Percentiles rank a stretch among this genome's conserved stretches.
Evolutionary conservation across 352 stramenopile species (phyloP).

Genomic region (Phytophthora litchii): DNA sequence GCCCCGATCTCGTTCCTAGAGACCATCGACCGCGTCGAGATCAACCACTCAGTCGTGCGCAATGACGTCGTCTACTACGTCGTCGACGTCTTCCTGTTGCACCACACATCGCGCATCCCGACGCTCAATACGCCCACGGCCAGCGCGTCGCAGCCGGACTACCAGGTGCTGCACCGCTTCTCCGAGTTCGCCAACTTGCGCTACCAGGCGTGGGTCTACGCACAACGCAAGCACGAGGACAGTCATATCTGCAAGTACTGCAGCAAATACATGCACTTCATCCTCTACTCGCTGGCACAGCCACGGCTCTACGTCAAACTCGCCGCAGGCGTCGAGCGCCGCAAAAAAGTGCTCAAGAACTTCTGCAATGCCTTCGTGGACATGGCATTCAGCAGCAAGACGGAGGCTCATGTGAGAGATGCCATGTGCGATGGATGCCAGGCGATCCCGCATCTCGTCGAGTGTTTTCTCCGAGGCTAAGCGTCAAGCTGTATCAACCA

Average conservation of each 20-base stretch:
- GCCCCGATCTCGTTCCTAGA: slow-evolving; percentile 43
- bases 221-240: slow-evolving; percentile 44
- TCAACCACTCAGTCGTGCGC: slow-evolving; percentile 40
- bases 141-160: slow-evolving; percentile 38
- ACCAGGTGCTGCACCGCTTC: slow-evolving; percentile 53
- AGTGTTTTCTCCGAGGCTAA: slow-evolving; percentile 41
- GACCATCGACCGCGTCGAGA: slow-evolving; percentile 53
- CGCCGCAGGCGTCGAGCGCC: slow-evolving; percentile 27
- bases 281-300: slow-evolving; percentile 51
- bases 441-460: slow-evolving; percentile 45
- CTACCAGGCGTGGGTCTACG: slow-evolving; percentile 46
- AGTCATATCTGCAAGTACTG: slow-evolving; percentile 48
- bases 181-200: slow-evolving; percentile 50
- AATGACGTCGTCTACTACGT: slow-evolving; percentile 54
- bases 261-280: slow-evolving; percentile 60
- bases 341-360: slow-evolving; percentile 47
- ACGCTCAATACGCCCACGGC: slow-evolving; percentile 44
- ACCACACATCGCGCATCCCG: slow-evolving; percentile 60
- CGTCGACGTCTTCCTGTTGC: slow-evolving; percentile 62
- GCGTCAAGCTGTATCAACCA: neutral
- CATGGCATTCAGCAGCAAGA: slow-evolving; percentile 45
- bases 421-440: slow-evolving; percentile 43
- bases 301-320: slow-evolving; percentile 48
- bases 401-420: slow-evolving; percentile 27
- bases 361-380: slow-evolving; percentile 52